phyloP scores from a whole-genome alignment of 768 basidiomycete species.

The Exsudoporus frostii region DNA sequence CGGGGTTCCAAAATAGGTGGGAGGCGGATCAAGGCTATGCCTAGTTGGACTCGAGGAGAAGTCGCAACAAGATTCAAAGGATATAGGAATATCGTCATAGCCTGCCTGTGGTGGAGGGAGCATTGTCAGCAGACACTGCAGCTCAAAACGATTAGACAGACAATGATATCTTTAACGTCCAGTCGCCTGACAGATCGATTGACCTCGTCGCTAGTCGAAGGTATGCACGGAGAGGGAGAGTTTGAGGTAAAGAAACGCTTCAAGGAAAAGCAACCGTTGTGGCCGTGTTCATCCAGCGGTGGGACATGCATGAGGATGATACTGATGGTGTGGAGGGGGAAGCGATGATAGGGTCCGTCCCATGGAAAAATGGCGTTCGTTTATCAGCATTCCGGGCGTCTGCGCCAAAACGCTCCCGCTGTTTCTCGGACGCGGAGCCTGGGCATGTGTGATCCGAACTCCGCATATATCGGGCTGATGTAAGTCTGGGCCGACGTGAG shows the following conservation, averaged over 20 bases:
- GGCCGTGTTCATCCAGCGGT: constrained; percentile 24
- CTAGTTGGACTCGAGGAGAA: constrained; percentile 34
- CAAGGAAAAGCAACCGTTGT: constrained; percentile 21
- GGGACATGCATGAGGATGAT: constrained; percentile 19
- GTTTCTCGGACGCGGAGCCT: constrained; percentile 14
- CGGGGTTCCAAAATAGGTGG: constrained; percentile 37
- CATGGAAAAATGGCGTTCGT: constrained; percentile 29
- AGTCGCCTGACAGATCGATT: constrained; percentile 6
- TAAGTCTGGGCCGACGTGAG: constrained; percentile 4
- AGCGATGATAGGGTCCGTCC: neutral
- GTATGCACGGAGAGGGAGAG: neutral
- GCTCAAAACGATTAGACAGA: constrained; percentile 1
- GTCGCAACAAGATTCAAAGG: constrained; percentile 43
- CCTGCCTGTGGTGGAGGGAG: neutral
- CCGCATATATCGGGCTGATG: constrained; percentile 28
- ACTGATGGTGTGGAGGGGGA: constrained; percentile 4
- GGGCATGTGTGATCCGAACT: constrained; percentile 26
- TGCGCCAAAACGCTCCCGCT: constrained; percentile 10
- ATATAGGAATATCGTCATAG: constrained; percentile 24
- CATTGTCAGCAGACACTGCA: neutral
- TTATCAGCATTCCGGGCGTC: constrained; percentile 30
- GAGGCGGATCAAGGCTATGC: constrained; percentile 34
- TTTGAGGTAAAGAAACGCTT: constrained; percentile 16
- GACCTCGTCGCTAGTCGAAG: neutral
- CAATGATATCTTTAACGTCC: constrained; percentile 1